A percentile compares a stretch with the other conserved stretches of the same genome.
These are phyloP conservation scores for Mucor racemosus DNA, from an alignment of 371 early-diverging fungal species.

Conservation along the genomic window DNA sequence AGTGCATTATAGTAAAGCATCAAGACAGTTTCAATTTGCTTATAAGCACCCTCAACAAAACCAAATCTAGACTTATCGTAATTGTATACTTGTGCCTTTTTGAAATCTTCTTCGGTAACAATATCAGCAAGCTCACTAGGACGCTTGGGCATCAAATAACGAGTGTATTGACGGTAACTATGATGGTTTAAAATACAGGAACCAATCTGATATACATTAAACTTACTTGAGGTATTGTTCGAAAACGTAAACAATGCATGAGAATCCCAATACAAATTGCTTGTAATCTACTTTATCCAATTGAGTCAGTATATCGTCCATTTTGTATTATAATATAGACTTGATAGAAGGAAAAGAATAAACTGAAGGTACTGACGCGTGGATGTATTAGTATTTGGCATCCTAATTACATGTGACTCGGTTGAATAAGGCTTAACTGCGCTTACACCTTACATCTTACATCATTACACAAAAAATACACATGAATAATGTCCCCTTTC, in stretches of 20 bases:
- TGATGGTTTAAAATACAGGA: neutral
- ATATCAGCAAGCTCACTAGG: constrained; percentile 70
- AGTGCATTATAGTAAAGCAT: constrained; percentile 72
- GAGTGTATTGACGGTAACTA: constrained; percentile 77
- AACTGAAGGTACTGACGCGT: neutral
- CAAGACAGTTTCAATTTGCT: constrained; percentile 67
- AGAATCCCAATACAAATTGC: constrained; percentile 72
- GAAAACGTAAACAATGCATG: constrained; percentile 66
- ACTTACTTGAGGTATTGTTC: constrained; percentile 73
- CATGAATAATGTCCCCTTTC: neutral
- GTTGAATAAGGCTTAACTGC: neutral
- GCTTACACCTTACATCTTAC: neutral
- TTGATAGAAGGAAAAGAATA: neutral
- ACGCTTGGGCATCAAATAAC: constrained; percentile 66
- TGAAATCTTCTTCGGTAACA: constrained; percentile 75
- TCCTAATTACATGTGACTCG: neutral
- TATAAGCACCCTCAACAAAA: constrained; percentile 66
- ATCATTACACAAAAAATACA: neutral
- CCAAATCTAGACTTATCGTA: constrained; percentile 85
- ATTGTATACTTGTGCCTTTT: constrained; percentile 86
- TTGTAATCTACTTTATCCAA: constrained; percentile 67
- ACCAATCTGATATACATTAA: neutral
- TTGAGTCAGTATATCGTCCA: constrained; percentile 22
- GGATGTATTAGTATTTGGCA: neutral
- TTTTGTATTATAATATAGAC: constrained; percentile 4